A percentile compares a stretch with the other conserved stretches of the same genome.
These are phyloP conservation scores for Sparassis latifolia DNA, from an alignment of 1,284 basidiomycete species.

Conservation along the genomic window DNA sequence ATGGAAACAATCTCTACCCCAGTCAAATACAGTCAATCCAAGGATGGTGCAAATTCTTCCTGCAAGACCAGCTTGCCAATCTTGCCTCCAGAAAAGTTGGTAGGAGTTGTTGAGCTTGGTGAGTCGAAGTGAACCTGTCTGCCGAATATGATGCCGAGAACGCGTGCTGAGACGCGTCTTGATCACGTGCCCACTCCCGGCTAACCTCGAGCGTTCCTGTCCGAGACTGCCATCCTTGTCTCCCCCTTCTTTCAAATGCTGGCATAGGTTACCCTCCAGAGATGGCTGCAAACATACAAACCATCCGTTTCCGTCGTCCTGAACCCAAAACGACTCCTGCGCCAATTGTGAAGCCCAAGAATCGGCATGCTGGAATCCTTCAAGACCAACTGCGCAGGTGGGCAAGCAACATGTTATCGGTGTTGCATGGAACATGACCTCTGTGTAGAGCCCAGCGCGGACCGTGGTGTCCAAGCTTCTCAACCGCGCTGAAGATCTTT, in stretches of 20 bases:
- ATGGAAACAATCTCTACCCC: too few species aligned
- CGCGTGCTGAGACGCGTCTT: too few species aligned
- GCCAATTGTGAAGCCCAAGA: constrained; percentile 26
- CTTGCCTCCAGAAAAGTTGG: too few species aligned
- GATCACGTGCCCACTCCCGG: too few species aligned
- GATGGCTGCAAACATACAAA: constrained; percentile 35
- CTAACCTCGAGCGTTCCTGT: background rate
- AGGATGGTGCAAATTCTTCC: too few species aligned
- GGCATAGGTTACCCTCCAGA: too few species aligned
- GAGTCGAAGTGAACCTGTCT: too few species aligned
- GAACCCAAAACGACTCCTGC: constrained; percentile 22
- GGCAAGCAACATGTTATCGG: constrained; percentile 3
- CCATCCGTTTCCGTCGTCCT: constrained; percentile 52
- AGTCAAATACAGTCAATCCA: too few species aligned
- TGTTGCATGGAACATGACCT: background rate
- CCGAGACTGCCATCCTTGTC: background rate
- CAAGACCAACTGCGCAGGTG: constrained; percentile 74
- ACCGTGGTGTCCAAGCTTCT: constrained; percentile 82
- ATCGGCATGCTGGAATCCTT: constrained; percentile 57
- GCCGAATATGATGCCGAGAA: too few species aligned
- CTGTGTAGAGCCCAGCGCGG: constrained; percentile 50
- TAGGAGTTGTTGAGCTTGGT: too few species aligned
- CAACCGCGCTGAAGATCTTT: constrained; percentile 77
- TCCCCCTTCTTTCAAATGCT: background rate
- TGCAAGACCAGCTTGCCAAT: too few species aligned